Conservation (phyloP, 768 basidiomycete genomes). For the Peribolospora baueri region DNA sequence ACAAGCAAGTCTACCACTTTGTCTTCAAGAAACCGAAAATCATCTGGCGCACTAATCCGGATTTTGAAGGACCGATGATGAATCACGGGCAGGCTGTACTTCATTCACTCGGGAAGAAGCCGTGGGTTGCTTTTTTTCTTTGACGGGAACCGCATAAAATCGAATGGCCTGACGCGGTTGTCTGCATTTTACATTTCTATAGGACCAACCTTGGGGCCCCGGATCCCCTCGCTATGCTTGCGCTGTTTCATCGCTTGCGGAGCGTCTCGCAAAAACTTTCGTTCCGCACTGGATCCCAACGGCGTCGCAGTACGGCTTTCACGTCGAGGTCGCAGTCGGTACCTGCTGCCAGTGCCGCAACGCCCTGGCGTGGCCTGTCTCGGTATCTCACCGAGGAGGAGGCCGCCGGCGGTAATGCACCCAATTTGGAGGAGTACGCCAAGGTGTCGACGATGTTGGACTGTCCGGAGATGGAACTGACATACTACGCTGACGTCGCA, state of each 20-base stretch:
- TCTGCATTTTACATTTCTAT: not conserved
- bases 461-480: constrained; percentile 46
- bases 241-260: not conserved
- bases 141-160: not conserved
- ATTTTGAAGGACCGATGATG: constrained; percentile 43
- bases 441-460: constrained; percentile 63
- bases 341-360: not conserved
- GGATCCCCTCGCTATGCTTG: not conserved
- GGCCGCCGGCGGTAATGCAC: not conserved
- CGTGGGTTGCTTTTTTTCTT: constrained; percentile 6
- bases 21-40: constrained; percentile 42
- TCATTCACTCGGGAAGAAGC: constrained; percentile 27
- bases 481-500: constrained; percentile 65
- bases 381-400: constrained; percentile 18
- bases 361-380: constrained; percentile 23
- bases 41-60: constrained; percentile 47
- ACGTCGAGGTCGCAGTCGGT: not conserved
- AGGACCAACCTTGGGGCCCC: too few species aligned
- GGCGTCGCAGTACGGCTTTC: constrained; percentile 7
- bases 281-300: constrained; percentile 11
- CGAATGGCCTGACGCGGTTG: not conserved
- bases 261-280: constrained; percentile 8
- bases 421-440: constrained; percentile 41
- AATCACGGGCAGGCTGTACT: constrained; percentile 40
- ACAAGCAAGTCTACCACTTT: constrained; percentile 53